phyloP scores from a whole-genome alignment of 345 rosid genomes.

The Populus simonii region DNA sequence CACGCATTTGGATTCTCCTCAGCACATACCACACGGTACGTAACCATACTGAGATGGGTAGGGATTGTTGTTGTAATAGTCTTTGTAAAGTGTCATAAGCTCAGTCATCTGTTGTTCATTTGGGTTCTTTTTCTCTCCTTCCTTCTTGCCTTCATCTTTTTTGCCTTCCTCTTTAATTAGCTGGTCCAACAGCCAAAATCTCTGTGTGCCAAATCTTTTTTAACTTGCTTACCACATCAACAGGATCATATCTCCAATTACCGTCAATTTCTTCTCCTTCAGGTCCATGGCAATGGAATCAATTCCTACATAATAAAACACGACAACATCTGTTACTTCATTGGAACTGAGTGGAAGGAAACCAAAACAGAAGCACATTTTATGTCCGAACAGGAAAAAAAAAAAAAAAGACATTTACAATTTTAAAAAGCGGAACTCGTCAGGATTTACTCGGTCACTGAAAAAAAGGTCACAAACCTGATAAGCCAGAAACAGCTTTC shows the following conservation, averaged over 20 bases:
- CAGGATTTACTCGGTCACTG: neutral
- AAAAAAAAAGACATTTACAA: neutral
- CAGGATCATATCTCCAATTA: constrained; percentile 54
- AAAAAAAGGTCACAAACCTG: constrained; percentile 34
- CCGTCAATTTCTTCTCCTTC: constrained; percentile 54
- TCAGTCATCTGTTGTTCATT: constrained; percentile 29
- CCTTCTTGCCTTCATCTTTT: constrained; percentile 22
- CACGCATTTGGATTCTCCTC: constrained; percentile 62
- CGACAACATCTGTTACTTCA: neutral
- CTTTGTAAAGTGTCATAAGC: constrained; percentile 22
- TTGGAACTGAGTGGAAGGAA: neutral
- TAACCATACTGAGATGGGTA: constrained; percentile 21
- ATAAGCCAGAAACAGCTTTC: constrained; percentile 41
- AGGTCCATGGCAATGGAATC: constrained; percentile 53
- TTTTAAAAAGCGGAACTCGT: neutral
- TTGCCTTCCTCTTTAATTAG: no score
- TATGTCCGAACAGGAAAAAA: no score
- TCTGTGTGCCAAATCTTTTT: constrained; percentile 36
- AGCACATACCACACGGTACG: constrained; percentile 25
- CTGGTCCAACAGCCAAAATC: constrained; percentile 54
- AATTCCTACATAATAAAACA: constrained; percentile 32
- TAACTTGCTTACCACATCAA: constrained; percentile 35
- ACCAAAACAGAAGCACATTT: neutral
- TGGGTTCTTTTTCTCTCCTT: constrained; percentile 27
- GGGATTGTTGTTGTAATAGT: constrained; percentile 26